Conservation (phyloP, 257 asterid species). For the Solanum neorickii region DNA sequence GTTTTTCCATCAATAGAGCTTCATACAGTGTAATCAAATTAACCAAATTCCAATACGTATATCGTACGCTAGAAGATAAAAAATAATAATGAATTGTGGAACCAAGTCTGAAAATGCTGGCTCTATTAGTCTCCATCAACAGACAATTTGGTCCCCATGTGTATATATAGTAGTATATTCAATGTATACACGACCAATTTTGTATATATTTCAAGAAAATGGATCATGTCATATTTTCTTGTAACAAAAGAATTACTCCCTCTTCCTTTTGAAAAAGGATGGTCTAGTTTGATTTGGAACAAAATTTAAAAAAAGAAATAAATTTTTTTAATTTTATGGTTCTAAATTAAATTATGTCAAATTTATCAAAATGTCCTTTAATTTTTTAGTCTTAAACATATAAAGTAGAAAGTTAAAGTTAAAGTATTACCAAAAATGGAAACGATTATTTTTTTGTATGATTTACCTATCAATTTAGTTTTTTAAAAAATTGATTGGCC, state of each 20-base stretch:
- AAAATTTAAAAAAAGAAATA: too few relatives aligned
- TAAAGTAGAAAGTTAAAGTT: fast-evolving
- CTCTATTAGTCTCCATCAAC: not conserved
- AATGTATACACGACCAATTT: not conserved
- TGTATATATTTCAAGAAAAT: not conserved
- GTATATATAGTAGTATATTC: not conserved
- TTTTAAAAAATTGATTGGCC: not conserved
- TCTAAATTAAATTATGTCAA: too few relatives aligned
- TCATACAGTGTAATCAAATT: too few relatives aligned
- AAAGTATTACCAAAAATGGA: fast-evolving
- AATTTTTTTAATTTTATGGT: too few relatives aligned
- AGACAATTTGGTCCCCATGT: not conserved
- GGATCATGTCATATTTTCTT: not conserved
- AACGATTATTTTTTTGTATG: too few relatives aligned
- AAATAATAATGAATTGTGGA: not conserved
- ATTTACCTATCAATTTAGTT: not conserved
- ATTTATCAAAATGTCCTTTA: too few relatives aligned
- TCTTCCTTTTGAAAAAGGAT: too few relatives aligned
- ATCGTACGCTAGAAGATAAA: not conserved
- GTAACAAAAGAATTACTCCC: not conserved
- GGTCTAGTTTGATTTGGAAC: fast-evolving
- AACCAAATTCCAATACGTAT: too few relatives aligned
- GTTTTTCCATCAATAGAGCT: too few relatives aligned
- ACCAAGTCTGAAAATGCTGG: not conserved
- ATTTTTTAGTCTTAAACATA: too few relatives aligned